Conservation (phyloP, 164 flowering plant genomes). For the Vitis labrusca region DNA sequence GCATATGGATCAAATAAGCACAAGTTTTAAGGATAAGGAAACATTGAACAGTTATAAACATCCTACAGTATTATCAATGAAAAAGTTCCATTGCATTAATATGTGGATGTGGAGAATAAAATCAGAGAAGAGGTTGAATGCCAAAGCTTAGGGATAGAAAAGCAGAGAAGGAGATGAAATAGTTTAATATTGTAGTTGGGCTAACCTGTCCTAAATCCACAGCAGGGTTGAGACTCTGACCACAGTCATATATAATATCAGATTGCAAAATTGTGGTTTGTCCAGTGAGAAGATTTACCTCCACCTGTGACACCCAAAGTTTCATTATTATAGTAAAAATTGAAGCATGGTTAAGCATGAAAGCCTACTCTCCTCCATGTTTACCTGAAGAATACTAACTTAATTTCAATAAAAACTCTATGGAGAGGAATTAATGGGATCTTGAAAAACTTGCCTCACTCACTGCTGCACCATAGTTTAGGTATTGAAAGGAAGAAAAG, state of each 20-base stretch:
- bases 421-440: background rate
- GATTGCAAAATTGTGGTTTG: slow-evolving; percentile 65
- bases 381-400: background rate
- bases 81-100: too few relatives aligned
- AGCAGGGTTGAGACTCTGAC: slow-evolving; percentile 94
- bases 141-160: background rate
- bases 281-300: slow-evolving; percentile 81
- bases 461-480: slow-evolving; percentile 74
- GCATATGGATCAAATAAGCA: background rate
- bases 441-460: slow-evolving; percentile 52
- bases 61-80: too few relatives aligned
- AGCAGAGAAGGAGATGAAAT: too few relatives aligned
- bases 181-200: background rate
- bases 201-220: slow-evolving; percentile 89
- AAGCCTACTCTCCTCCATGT: background rate
- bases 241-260: slow-evolving; percentile 87
- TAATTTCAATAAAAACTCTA: background rate
- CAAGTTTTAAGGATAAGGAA: too few relatives aligned
- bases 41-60: too few relatives aligned
- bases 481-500: slow-evolving; percentile 31
- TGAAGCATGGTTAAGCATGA: background rate
- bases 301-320: slow-evolving; percentile 52
- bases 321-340: too few relatives aligned
- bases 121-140: background rate
- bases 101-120: too few relatives aligned